Evolutionary conservation across 306 rosid genomes (phyloP).

Genomic region (Casuarina cunninghamiana): DNA sequence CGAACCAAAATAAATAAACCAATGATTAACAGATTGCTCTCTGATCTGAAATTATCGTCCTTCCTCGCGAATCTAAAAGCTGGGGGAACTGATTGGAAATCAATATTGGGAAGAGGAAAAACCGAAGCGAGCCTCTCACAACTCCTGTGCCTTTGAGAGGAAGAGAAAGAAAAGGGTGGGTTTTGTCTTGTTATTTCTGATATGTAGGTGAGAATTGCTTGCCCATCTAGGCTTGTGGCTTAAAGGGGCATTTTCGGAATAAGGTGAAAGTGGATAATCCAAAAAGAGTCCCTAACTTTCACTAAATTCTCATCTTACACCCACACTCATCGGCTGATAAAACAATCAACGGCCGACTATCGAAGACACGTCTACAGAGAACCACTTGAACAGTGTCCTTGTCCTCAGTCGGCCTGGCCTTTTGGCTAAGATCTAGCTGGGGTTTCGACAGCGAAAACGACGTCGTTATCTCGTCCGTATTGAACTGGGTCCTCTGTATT

Average conservation of each 20-base stretch:
- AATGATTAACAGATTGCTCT: neutral
- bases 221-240: neutral
- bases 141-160: neutral
- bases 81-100: neutral
- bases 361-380: neutral
- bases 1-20: neutral
- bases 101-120: neutral
- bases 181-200: neutral
- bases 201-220: neutral
- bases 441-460: neutral
- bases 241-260: neutral
- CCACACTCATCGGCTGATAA: neutral
- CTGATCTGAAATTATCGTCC: neutral
- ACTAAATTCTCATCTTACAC: neutral
- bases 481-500: neutral
- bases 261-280: neutral
- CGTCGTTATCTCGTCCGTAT: neutral
- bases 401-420: neutral
- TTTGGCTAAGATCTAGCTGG: neutral
- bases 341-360: neutral
- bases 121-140: neutral
- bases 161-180: neutral
- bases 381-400: neutral
- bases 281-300: neutral
- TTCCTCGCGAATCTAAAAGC: neutral